A percentile compares a stretch with the other conserved stretches of the same genome.
Conservation (phyloP, 192 early-diverging fungal species). For the Backusella tarrabulga region DNA sequence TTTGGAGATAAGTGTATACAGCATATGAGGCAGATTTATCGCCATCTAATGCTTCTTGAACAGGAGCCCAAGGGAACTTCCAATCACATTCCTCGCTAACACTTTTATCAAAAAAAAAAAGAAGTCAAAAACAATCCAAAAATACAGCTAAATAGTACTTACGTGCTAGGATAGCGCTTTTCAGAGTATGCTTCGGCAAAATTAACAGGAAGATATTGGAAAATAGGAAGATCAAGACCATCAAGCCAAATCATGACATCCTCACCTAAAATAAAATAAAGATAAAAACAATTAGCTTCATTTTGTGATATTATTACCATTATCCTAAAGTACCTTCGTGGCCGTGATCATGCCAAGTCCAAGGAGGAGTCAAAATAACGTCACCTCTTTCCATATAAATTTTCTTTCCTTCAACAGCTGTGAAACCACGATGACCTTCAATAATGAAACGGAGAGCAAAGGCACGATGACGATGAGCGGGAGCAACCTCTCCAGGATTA, state of each 20-base stretch:
- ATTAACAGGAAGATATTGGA: conserved; percentile 10
- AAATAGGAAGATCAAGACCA: conserved; percentile 13
- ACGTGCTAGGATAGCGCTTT: conserved; percentile 14
- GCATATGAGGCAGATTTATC: background rate
- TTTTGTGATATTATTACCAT: background rate
- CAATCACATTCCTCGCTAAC: background rate
- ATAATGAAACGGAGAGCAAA: conserved; percentile 15
- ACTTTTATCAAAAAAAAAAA: background rate
- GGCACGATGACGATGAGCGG: conserved; percentile 15
- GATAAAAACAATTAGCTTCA: background rate
- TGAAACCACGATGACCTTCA: conserved; percentile 7
- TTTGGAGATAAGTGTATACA: background rate
- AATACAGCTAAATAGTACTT: background rate
- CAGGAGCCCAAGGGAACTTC: conserved; percentile 11
- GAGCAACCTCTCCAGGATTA: conserved; percentile 13
- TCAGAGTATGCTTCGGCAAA: conserved; percentile 15
- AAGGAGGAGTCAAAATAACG: conserved; percentile 15
- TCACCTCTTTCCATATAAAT: conserved; percentile 18
- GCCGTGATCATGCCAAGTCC: conserved; percentile 16
- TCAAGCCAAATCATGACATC: conserved; percentile 20
- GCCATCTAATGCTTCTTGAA: background rate
- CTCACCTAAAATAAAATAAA: background rate
- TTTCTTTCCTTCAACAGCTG: conserved; percentile 14
- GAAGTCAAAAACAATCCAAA: background rate
- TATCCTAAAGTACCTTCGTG: background rate